Percentiles rank a stretch among this genome's conserved stretches.
phyloP scores from a whole-genome alignment of 176 grass and related monocot genomes.

The Phoenix roebelenii region DNA sequence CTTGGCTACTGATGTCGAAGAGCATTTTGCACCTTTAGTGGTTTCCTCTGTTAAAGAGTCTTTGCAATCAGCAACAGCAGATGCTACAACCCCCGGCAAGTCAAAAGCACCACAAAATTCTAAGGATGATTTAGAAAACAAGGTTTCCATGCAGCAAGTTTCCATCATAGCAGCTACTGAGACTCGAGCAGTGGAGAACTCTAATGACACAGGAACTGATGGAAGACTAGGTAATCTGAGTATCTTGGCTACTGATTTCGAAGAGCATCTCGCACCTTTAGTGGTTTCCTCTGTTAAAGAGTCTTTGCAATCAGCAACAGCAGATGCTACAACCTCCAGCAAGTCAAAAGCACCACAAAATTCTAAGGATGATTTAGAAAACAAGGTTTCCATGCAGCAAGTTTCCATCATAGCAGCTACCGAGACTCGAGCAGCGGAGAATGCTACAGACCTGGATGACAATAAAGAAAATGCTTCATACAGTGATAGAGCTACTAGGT shows the following conservation, averaged over 20 bases:
- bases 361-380: slow-evolving; percentile 6
- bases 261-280: slow-evolving; percentile 2
- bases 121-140: slow-evolving; percentile 9
- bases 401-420: slow-evolving; percentile 1
- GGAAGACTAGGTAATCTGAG: not conserved
- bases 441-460: slow-evolving; percentile 15
- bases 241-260: not conserved
- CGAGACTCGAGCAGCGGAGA: slow-evolving; percentile 8
- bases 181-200: slow-evolving; percentile 7
- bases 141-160: not conserved
- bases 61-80: not conserved
- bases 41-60: not conserved
- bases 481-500: slow-evolving; percentile 20
- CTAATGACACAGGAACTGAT: not conserved
- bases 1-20: not conserved
- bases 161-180: slow-evolving; percentile 4
- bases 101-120: not conserved
- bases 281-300: not conserved
- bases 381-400: not conserved
- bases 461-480: slow-evolving; percentile 58
- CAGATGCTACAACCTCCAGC: not conserved
- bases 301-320: not conserved
- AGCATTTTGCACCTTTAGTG: not conserved
- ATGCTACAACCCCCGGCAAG: not conserved
- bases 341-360: not conserved